Evolutionary conservation across 306 rosid species (phyloP).

Genomic region (Comarum palustre): DNA sequence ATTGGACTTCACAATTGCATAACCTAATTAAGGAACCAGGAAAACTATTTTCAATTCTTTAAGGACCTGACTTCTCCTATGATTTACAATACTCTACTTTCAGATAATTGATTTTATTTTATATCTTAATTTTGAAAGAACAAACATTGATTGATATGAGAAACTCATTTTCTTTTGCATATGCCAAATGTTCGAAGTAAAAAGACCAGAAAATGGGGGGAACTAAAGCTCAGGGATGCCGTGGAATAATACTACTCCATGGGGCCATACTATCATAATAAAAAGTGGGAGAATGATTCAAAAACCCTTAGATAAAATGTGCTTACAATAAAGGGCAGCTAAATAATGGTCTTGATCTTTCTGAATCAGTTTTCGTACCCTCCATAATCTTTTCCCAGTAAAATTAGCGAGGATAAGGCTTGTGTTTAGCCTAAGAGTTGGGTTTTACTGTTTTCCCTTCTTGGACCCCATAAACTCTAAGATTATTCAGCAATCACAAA

Average conservation of each 20-base stretch:
- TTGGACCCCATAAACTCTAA: background rate
- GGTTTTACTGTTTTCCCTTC: background rate
- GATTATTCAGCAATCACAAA: background rate
- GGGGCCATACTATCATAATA: background rate
- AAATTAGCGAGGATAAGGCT: background rate
- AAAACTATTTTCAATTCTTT: background rate
- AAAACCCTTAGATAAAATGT: background rate
- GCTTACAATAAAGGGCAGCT: background rate
- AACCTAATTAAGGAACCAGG: background rate
- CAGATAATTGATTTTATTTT: background rate
- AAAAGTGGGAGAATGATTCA: background rate
- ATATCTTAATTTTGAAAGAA: background rate
- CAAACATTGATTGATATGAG: background rate
- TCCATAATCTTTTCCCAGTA: background rate
- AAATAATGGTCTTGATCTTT: background rate
- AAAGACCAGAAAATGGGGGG: background rate
- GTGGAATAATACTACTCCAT: background rate
- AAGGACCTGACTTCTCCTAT: background rate
- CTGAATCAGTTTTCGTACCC: background rate
- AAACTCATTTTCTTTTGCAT: background rate
- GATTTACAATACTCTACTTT: background rate
- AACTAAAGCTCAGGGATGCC: background rate
- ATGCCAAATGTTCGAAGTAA: background rate
- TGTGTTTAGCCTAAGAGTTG: background rate
- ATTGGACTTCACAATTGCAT: background rate